Evolutionary conservation across 129 eudicot genomes (phyloP).

Genomic region (Cynara cardunculus): DNA sequence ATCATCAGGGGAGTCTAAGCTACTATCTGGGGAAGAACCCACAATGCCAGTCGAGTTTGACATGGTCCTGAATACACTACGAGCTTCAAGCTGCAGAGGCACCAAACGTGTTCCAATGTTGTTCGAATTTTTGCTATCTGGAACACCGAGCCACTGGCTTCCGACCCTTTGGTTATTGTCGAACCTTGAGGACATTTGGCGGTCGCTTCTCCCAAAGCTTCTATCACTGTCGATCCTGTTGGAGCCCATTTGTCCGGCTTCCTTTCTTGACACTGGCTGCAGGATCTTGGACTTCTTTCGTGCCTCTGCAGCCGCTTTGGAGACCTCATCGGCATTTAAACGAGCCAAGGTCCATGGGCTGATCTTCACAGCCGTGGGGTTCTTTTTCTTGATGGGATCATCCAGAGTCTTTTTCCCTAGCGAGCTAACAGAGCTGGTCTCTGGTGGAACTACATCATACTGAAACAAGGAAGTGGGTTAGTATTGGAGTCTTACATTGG

Average conservation of each 20-base stretch:
- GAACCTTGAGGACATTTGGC: slow-evolving; percentile 35
- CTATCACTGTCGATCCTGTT: slow-evolving; percentile 44
- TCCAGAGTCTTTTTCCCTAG: slow-evolving; percentile 55
- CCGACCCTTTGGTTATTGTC: slow-evolving; percentile 43
- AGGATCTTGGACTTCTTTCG: slow-evolving; percentile 86
- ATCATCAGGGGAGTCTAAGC: slow-evolving; percentile 77
- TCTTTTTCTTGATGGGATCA: slow-evolving; percentile 75
- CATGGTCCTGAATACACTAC: slow-evolving; percentile 42
- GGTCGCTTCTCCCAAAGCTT: slow-evolving; percentile 63
- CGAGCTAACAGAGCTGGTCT: slow-evolving; percentile 78
- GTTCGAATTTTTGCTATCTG: slow-evolving; percentile 33
- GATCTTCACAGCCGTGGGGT: slow-evolving; percentile 69
- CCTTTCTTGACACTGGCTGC: slow-evolving; percentile 58
- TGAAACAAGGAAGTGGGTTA: slow-evolving; percentile 22
- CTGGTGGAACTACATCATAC: slow-evolving; percentile 91
- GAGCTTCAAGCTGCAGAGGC: slow-evolving; percentile 66
- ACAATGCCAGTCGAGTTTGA: slow-evolving; percentile 33
- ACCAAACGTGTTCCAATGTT: slow-evolving; percentile 36
- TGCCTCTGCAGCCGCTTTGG: slow-evolving; percentile 95
- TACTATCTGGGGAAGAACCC: slow-evolving; percentile 88
- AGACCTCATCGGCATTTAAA: slow-evolving; percentile 79
- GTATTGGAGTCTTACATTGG: background rate
- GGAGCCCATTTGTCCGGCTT: slow-evolving; percentile 22
- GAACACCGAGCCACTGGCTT: slow-evolving; percentile 47
- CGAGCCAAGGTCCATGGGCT: slow-evolving; percentile 97